These are phyloP conservation scores for Colletotrichum musicola DNA, from an alignment of 2,329 filamentous ascomycete species.

Conservation along the genomic window DNA sequence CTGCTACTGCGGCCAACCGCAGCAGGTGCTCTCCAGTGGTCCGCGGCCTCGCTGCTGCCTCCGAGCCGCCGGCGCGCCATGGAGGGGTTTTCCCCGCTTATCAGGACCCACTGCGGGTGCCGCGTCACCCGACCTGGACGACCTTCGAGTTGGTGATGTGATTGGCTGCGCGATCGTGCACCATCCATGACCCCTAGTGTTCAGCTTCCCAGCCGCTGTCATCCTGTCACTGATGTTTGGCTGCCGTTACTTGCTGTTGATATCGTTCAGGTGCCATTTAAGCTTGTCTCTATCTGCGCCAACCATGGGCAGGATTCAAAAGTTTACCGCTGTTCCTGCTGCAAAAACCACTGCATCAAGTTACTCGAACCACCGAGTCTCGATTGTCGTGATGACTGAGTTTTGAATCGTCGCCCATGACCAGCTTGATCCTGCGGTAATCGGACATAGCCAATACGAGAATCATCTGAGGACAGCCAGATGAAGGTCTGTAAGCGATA, in stretches of 20 bases:
- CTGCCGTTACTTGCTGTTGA: not conserved
- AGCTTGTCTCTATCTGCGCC: constrained; percentile 3
- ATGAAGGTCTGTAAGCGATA: no score
- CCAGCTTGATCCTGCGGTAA: no score
- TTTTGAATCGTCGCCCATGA: no score
- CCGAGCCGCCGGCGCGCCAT: not conserved
- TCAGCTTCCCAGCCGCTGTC: constrained; percentile 26
- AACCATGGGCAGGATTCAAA: no score
- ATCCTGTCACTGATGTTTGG: constrained; percentile 19
- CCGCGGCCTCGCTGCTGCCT: not conserved
- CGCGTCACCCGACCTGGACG: constrained; percentile 28
- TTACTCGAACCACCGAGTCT: no score
- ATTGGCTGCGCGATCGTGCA: constrained; percentile 2
- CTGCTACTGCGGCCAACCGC: not conserved
- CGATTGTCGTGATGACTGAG: no score
- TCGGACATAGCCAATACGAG: no score
- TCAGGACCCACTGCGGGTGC: constrained; percentile 20
- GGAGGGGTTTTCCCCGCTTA: not conserved
- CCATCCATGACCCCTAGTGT: not conserved
- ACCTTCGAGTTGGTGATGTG: not conserved
- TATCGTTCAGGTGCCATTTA: constrained; percentile 9
- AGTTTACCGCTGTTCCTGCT: no score
- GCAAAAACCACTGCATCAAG: no score
- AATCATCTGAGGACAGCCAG: no score
- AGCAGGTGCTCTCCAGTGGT: constrained; percentile 15